Base-by-base conservation (phyloP, 1,139 yeast species). In the Candida dubliniensis region DNA sequence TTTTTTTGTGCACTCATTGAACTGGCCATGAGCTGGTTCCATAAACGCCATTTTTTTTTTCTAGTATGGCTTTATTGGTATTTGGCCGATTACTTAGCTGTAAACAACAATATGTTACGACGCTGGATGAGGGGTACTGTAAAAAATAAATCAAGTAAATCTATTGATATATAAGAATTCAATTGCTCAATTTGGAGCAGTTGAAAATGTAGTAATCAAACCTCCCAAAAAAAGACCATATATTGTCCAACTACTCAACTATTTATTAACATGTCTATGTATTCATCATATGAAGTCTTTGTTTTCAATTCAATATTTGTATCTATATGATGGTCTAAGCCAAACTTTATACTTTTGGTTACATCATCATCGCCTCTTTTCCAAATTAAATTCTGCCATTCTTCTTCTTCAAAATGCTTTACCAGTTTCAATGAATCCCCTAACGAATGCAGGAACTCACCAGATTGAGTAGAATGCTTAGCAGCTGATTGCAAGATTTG, bases 341-440 rank as follows among this genome's bases (percentile, higher is more conserved):
- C 55, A 40, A 61, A 62, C 44, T 67, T 69, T 29, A 66, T 47
- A 6, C 53, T 53, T 47, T 61, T 58, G 0, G 76, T 65, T 8
- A 62, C 65, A 2, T 62, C 67, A 26, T 71, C 71, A 29, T 68
- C 66, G 5, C 67, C 50, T 35, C 67, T 73, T 36, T 59, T 53
- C 86, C 87, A 83, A n/a, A 63, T 66, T 49, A 80, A 59, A 1
- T 64, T 56, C 10, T 62, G 56, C 70, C 81, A 79, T 24, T 67
- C 71, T 60, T 91, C 97, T 49, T 87, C 96, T 44, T 84, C 93
- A 38, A 85, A 88, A 39, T 74, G 66, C 58, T 86, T 87, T 49
- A 84, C 79, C 35, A 88, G 87, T 48, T 79, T 71, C 43, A 91
- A 73, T 0, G 96, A 91, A 27, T 90, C 93, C 2, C 96, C 93